Base-by-base conservation (phyloP, 345 rosid species). In the Acer campestre region DNA sequence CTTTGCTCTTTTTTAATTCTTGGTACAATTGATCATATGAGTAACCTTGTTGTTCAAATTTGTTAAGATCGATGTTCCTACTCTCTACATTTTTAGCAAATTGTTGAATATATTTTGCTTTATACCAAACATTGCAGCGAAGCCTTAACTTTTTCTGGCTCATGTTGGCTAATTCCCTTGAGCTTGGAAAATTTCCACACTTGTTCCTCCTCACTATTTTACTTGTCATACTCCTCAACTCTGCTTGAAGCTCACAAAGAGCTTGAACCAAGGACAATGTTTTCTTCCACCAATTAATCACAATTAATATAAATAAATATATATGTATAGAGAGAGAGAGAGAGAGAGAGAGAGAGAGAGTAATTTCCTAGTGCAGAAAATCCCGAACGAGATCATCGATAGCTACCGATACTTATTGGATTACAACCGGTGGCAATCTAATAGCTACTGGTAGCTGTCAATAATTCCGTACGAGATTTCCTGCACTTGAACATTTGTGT, bases 101-200 rank as follows among this genome's bases (percentile, higher is more conserved):
- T 14, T 66, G 35, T 29, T 77, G 10, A 31, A 89, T 82, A 27
- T 2, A 5, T 0, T 20, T 35, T 49, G 85, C 88, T 82, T 90
- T 83, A 14, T 85, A 80, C 0, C 91, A 91, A 7, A 91, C 83
- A n/a, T 80, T 85, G 69, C 91, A 87, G 1, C 63, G 74, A 13
- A 64, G 14, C 16, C 44, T 80, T 23, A 87, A 56, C 20, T 29
- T 59, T 1, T 78, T 64, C 16, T 65, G 71, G 14, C 71, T 61
- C 10, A 87, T 74, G 16, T 61, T 73, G 29, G 82, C 84, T 17
- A 87, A 14, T 79, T 90, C 92, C 53, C 55, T 75, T 2, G 88
- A 63, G 68, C 74, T 83, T 4, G 91, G 92, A 38, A 90, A 89
- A 75, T 87, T 84, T 17, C 82, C 82, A 0, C 17, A 1, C 7